A percentile compares a stretch with the other conserved stretches of the same genome.
These are phyloP conservation scores for Pythium phragmiticola DNA, from an alignment of 352 stramenopile genomes.

Conservation along the genomic window DNA sequence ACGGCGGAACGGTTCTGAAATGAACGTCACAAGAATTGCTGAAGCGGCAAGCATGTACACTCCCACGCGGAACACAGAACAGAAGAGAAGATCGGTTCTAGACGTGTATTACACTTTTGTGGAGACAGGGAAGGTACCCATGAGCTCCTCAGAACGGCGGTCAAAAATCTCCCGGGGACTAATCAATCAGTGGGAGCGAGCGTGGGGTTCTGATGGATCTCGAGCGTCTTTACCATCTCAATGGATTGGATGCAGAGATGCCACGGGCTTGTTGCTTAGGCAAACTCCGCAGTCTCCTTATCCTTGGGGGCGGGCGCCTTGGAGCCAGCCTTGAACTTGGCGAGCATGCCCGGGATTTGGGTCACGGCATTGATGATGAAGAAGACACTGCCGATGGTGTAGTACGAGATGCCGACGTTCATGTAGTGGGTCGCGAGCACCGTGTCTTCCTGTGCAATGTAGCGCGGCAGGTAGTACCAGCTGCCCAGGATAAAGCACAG, in stretches of 20 bases:
- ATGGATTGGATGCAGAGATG: background rate
- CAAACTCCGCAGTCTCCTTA: slow-evolving; percentile 33
- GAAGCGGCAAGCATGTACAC: background rate
- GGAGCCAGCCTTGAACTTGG: slow-evolving; percentile 38
- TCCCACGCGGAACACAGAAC: background rate
- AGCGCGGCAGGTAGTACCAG: slow-evolving; percentile 80
- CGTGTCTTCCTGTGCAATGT: slow-evolving; percentile 59
- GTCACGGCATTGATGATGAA: slow-evolving; percentile 73
- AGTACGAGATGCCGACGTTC: slow-evolving; percentile 75
- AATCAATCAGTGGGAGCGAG: background rate
- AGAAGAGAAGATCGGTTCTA: background rate
- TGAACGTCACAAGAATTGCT: background rate
- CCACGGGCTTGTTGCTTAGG: slow-evolving; percentile 24
- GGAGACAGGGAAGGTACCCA: background rate
- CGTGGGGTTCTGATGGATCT: slow-evolving; percentile 6
- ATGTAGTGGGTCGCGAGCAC: slow-evolving; percentile 54
- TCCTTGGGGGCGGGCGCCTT: slow-evolving; percentile 22
- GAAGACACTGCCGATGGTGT: slow-evolving; percentile 70
- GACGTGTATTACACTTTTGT: background rate
- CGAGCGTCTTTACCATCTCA: background rate
- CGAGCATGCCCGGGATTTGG: slow-evolving; percentile 53
- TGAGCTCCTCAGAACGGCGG: background rate
- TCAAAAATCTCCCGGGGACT: background rate
- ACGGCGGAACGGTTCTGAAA: background rate
- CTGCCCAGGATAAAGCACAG: slow-evolving; percentile 77